Conservation (phyloP, 441 rosid species). For the Euphorbia corollata region DNA sequence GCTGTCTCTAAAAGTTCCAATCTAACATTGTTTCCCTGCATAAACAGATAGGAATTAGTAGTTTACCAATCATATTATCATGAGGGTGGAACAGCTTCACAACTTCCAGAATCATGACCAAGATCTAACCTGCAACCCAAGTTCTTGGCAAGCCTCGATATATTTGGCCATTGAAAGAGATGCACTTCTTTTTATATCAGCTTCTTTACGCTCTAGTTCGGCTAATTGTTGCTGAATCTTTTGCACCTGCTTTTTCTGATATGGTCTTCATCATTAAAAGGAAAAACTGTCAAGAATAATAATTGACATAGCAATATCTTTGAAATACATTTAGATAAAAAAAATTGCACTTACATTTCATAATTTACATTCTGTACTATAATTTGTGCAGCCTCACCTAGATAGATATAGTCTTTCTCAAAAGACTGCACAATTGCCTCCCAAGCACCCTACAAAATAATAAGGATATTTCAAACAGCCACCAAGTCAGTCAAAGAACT, state of each 20-base stretch:
- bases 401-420: conserved; percentile 83
- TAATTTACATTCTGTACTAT: conserved; percentile 84
- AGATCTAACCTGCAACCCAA: conserved; percentile 74
- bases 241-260: conserved; percentile 92
- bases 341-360: conserved; percentile 64
- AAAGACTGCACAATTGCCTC: conserved; percentile 72
- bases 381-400: conserved; percentile 92
- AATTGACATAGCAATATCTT: not conserved
- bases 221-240: conserved; percentile 84
- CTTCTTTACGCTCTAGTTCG: conserved; percentile 90
- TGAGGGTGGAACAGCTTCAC: conserved; percentile 13
- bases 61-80: conserved; percentile 15
- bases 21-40: conserved; percentile 86
- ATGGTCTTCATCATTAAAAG: conserved; percentile 49
- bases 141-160: conserved; percentile 89
- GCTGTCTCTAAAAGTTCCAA: conserved; percentile 88
- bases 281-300: conserved; percentile 9
- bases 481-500: not conserved
- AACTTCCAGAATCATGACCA: conserved; percentile 16
- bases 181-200: conserved; percentile 81
- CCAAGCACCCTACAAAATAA: conserved; percentile 65
- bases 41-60: conserved; percentile 11
- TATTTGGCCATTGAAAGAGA: conserved; percentile 79
- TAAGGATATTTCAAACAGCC: conserved; percentile 7
- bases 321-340: conserved; percentile 12